Conservation (phyloP, 805 yeast species). For the Spathaspora girioi region DNA sequence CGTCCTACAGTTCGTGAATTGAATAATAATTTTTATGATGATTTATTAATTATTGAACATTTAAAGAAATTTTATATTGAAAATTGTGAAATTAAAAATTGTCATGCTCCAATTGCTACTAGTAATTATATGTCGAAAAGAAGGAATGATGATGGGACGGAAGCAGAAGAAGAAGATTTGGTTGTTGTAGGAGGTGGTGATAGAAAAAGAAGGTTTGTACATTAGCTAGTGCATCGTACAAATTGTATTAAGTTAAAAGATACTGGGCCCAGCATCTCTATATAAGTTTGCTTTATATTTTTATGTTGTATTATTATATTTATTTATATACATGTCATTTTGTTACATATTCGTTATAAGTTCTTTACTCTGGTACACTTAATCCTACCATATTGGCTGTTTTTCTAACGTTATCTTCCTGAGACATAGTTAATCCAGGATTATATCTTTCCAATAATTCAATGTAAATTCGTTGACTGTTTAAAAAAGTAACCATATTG, state of each 20-base stretch:
- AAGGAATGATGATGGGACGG: conserved; percentile 17
- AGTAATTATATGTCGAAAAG: conserved; percentile 29
- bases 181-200: conserved; percentile 15
- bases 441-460: conserved; percentile 82
- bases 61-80: conserved; percentile 35
- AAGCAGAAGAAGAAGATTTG: conserved; percentile 7
- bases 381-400: conserved; percentile 92
- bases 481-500: conserved; percentile 62
- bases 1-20: conserved; percentile 18
- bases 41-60: conserved; percentile 35
- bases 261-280: not conserved
- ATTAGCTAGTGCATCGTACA: not conserved
- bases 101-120: conserved; percentile 17
- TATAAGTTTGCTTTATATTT: not conserved
- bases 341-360: not conserved
- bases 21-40: conserved; percentile 35
- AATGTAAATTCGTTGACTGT: conserved; percentile 71
- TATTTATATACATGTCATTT: conserved; percentile 1
- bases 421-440: conserved; percentile 75
- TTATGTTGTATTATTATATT: conserved; percentile 1
- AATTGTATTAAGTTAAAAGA: not conserved
- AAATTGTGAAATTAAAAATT: conserved; percentile 29
- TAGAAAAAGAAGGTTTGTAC: conserved; percentile 13
- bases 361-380: conserved; percentile 28
- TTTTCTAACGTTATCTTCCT: conserved; percentile 69